A percentile compares a stretch with the other conserved stretches of the same genome.
These are phyloP conservation scores for Arthrobotrys sphaeroides DNA, from an alignment of 2,329 filamentous ascomycete species.

Conservation along the genomic window DNA sequence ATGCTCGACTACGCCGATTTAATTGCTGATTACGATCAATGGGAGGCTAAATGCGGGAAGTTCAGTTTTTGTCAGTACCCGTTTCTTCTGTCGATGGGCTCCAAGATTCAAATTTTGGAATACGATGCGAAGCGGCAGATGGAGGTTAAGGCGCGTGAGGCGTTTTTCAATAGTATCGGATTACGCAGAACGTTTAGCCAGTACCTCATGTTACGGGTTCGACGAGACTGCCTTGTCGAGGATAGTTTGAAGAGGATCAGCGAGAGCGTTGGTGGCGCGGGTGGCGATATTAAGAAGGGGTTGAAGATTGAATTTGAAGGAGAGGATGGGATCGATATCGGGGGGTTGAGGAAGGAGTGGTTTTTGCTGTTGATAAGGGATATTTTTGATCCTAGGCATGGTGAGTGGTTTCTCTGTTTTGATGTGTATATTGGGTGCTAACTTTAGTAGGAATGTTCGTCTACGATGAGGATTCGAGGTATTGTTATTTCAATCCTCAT, in stretches of 20 bases:
- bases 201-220: conserved; percentile 78
- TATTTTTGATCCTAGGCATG: conserved; percentile 89
- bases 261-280: conserved; percentile 80
- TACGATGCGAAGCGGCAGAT: conserved; percentile 88
- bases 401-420: conserved; percentile 64
- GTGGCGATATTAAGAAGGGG: conserved; percentile 87
- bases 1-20: conserved; percentile 87
- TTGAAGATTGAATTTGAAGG: conserved; percentile 84
- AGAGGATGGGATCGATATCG: conserved; percentile 90
- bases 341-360: conserved; percentile 92
- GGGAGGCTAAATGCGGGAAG: conserved; percentile 77
- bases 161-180: conserved; percentile 89
- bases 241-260: conserved; percentile 87
- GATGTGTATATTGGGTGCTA: not conserved
- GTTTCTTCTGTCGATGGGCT: conserved; percentile 88
- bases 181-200: conserved; percentile 77
- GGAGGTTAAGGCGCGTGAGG: conserved; percentile 85
- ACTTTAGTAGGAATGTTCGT: conserved; percentile 77
- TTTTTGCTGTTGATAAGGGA: conserved; percentile 87
- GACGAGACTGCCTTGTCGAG: conserved; percentile 85
- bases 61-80: conserved; percentile 94
- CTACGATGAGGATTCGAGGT: conserved; percentile 88
- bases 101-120: conserved; percentile 89
- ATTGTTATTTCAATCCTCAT: conserved; percentile 92
- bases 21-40: conserved; percentile 84